phyloP scores from a whole-genome alignment of 2,329 filamentous ascomycete genomes.

The Talaromyces sp. region DNA sequence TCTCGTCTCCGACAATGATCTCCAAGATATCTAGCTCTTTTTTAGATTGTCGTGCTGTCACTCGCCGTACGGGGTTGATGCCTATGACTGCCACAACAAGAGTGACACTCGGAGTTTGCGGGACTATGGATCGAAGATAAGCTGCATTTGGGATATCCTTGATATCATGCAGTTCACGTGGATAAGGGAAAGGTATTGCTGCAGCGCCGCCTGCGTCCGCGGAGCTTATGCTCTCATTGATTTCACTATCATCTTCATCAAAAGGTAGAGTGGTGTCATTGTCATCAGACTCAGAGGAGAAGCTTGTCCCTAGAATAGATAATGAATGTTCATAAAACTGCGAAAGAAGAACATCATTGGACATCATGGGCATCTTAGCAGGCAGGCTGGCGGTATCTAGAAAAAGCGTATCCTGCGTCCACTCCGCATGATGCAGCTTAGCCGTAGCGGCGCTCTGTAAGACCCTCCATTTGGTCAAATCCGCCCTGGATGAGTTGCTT shows the following conservation, averaged over 20 bases:
- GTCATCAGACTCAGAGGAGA: constrained; percentile 26
- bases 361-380: constrained; percentile 8
- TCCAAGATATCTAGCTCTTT: constrained; percentile 66
- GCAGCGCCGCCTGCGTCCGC: not conserved
- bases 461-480: constrained; percentile 30
- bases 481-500: not conserved
- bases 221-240: not conserved
- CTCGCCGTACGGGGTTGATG: constrained; percentile 62
- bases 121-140: constrained; percentile 64
- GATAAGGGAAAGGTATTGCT: constrained; percentile 28
- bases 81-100: constrained; percentile 77
- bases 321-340: constrained; percentile 79
- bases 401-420: constrained; percentile 26
- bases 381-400: constrained; percentile 31
- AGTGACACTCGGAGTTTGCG: constrained; percentile 78
- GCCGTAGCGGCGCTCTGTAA: constrained; percentile 20
- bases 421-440: not conserved
- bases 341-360: constrained; percentile 43
- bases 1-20: constrained; percentile 80
- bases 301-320: constrained; percentile 60
- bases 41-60: constrained; percentile 59
- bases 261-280: constrained; percentile 27
- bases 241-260: constrained; percentile 13
- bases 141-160: constrained; percentile 65
- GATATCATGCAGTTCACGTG: constrained; percentile 59